Evolutionary conservation across 106 monocot genomes (phyloP).

Genomic region (Phalaenopsis aphrodite): DNA sequence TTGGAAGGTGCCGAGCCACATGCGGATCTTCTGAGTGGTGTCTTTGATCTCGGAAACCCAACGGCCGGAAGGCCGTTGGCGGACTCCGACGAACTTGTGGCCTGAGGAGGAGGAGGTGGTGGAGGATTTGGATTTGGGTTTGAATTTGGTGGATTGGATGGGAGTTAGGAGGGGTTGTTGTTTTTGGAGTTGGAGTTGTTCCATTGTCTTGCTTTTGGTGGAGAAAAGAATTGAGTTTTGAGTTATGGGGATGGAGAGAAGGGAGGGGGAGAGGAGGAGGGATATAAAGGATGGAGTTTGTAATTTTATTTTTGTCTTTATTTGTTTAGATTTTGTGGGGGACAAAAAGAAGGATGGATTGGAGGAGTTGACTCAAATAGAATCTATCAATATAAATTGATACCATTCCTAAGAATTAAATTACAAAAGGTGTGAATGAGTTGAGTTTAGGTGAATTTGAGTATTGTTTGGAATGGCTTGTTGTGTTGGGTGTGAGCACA

Average conservation of each 20-base stretch:
- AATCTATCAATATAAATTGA: too few relatives aligned
- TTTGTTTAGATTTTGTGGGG: constrained; percentile 8
- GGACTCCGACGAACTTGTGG: constrained; percentile 9
- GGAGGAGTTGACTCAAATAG: neutral
- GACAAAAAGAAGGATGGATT: neutral
- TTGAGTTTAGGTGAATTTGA: too few relatives aligned
- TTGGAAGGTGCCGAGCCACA: constrained; percentile 79
- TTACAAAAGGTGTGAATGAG: too few relatives aligned
- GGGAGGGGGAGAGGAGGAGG: neutral
- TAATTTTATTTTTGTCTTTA: neutral
- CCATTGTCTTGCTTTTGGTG: neutral
- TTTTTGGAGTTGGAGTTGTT: constrained; percentile 1
- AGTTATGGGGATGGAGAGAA: neutral
- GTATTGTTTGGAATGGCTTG: too few relatives aligned
- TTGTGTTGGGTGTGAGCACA: too few relatives aligned
- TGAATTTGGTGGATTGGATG: constrained; percentile 7
- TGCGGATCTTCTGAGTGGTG: constrained; percentile 69
- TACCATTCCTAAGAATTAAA: too few relatives aligned
- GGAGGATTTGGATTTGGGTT: neutral
- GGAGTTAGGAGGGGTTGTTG: neutral
- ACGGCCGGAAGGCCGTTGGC: constrained; percentile 59
- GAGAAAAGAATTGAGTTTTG: neutral
- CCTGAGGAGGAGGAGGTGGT: neutral
- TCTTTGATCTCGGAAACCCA: constrained; percentile 83
- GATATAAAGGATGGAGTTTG: neutral